Evolutionary conservation across 257 asterid species (phyloP).

Genomic region (Lantana camara): DNA sequence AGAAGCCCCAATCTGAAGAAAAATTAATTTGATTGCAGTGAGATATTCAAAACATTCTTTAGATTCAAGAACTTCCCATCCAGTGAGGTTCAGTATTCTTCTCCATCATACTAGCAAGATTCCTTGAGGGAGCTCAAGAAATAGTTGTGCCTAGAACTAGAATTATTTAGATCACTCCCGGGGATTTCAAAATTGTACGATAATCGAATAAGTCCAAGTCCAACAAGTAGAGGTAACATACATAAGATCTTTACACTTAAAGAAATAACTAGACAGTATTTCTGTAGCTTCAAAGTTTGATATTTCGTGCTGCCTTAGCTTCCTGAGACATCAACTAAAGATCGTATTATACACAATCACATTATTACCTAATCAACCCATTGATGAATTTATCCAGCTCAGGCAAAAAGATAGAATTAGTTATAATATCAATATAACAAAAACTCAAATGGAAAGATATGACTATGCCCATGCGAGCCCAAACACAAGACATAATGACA

Average conservation of each 20-base stretch:
- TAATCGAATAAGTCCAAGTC: neutral
- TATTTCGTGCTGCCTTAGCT: neutral
- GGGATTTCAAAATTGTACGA: neutral
- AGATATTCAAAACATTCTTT: neutral
- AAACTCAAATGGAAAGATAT: neutral
- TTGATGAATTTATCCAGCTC: conserved; percentile 1
- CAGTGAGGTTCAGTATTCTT: neutral
- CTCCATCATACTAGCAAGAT: neutral
- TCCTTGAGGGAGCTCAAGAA: no score
- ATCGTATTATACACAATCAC: neutral
- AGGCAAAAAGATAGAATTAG: neutral
- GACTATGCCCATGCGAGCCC: neutral
- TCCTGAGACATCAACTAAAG: neutral
- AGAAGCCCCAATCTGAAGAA: neutral
- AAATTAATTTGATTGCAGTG: neutral
- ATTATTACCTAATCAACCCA: conserved; percentile 5
- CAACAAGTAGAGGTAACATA: neutral
- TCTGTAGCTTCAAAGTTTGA: neutral
- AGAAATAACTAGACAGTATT: neutral
- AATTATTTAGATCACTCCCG: no score
- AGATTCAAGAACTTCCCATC: neutral
- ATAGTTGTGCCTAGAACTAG: no score
- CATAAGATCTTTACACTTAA: neutral
- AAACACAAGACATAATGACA: neutral
- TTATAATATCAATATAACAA: neutral